A percentile compares a stretch with the other conserved stretches of the same genome.
These are phyloP conservation scores for Nemania sp. DNA, from an alignment of 2,329 filamentous ascomycete species.

Conservation along the genomic window DNA sequence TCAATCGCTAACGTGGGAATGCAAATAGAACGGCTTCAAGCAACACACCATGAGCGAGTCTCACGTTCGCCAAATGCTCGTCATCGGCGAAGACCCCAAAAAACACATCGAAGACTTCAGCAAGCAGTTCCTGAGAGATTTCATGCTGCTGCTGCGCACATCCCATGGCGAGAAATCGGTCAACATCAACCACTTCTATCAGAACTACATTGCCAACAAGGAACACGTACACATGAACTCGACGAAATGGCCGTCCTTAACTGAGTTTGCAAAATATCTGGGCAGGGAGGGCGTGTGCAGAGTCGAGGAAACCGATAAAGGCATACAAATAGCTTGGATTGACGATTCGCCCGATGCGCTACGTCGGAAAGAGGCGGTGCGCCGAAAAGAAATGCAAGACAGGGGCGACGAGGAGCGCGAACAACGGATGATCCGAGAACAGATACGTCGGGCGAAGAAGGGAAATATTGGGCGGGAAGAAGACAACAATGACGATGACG, in stretches of 20 bases:
- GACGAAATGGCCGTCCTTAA: constrained; percentile 84
- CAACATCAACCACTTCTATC: constrained; percentile 91
- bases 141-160: constrained; percentile 75
- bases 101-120: constrained; percentile 83
- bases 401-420: constrained; percentile 90
- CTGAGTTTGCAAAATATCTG: constrained; percentile 86
- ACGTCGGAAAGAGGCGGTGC: constrained; percentile 76
- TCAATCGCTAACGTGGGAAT: not conserved
- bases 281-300: constrained; percentile 85
- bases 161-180: constrained; percentile 90
- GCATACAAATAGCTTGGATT: constrained; percentile 84
- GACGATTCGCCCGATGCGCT: constrained; percentile 89
- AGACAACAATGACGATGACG: constrained; percentile 41
- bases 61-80: constrained; percentile 76
- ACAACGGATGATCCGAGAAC: constrained; percentile 78
- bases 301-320: constrained; percentile 88
- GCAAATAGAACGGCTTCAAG: constrained; percentile 77
- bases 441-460: constrained; percentile 76
- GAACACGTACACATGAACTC: constrained; percentile 93
- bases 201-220: constrained; percentile 87
- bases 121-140: constrained; percentile 80
- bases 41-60: constrained; percentile 68
- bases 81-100: constrained; percentile 85
- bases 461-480: constrained; percentile 50
- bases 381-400: constrained; percentile 83